Conservation (phyloP, 345 rosid species). For the Linum lewisii region DNA sequence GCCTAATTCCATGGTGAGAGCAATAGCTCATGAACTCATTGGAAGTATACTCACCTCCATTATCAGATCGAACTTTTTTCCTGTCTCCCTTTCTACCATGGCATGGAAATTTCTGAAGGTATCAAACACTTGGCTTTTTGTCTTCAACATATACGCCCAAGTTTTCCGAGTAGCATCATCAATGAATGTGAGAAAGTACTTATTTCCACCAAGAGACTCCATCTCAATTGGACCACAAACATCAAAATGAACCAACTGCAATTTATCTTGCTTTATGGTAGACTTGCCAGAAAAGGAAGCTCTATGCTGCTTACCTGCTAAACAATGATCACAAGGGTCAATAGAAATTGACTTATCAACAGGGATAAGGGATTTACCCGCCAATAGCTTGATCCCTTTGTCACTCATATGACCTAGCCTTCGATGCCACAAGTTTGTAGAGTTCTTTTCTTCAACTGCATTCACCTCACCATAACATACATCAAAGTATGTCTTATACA, state of each 20-base stretch:
- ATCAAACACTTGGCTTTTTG: too few species aligned
- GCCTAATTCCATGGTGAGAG: too few species aligned
- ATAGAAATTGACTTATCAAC: background rate
- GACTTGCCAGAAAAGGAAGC: background rate
- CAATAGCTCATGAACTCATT: too few species aligned
- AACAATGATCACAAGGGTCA: background rate
- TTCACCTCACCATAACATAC: background rate
- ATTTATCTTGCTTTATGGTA: background rate
- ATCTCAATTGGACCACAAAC: background rate
- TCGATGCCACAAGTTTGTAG: background rate
- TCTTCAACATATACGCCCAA: too few species aligned
- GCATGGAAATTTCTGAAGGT: too few species aligned
- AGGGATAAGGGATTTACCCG: background rate
- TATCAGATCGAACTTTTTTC: too few species aligned
- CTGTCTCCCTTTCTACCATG: too few species aligned
- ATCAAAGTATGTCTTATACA: too few species aligned
- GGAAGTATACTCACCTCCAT: too few species aligned
- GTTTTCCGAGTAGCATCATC: too few species aligned
- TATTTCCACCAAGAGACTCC: too few species aligned
- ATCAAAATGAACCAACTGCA: background rate
- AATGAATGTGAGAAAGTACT: too few species aligned
- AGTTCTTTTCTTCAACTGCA: background rate
- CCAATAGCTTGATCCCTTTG: background rate
- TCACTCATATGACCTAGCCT: background rate
- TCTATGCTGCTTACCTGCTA: background rate